Percentiles rank a stretch among this genome's conserved stretches.
These are phyloP conservation scores for Saccharomycopsis sp. DNA, from an alignment of 805 yeast species.

Conservation along the genomic window DNA sequence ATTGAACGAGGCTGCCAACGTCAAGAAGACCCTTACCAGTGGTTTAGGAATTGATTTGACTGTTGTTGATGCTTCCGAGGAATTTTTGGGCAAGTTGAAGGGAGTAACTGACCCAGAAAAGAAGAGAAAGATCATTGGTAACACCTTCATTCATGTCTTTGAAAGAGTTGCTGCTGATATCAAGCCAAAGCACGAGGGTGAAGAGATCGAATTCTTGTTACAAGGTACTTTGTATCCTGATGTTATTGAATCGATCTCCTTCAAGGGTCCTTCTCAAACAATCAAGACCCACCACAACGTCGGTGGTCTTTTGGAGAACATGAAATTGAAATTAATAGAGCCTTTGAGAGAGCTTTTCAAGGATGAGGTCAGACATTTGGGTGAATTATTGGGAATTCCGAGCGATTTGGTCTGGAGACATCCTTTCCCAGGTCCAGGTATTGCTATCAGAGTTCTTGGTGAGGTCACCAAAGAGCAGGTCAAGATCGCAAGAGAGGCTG, in stretches of 20 bases:
- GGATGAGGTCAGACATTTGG: constrained; percentile 96
- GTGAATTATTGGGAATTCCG: constrained; percentile 91
- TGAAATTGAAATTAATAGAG: constrained; percentile 97
- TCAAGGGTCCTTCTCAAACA: constrained; percentile 99
- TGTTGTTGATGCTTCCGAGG: constrained; percentile 90
- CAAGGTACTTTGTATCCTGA: constrained; percentile 99
- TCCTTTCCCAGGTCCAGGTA: constrained; percentile 99
- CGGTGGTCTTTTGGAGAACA: constrained; percentile 95
- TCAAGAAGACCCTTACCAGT: constrained; percentile 80
- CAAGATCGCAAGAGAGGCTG: constrained; percentile 96
- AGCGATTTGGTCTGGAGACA: constrained; percentile 99
- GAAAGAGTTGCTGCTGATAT: constrained; percentile 93
- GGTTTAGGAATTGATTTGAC: constrained; percentile 93
- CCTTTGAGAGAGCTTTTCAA: constrained; percentile 98
- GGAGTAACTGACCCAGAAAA: constrained; percentile 98
- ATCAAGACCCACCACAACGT: constrained; percentile 99
- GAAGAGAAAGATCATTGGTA: constrained; percentile 97
- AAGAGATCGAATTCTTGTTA: constrained; percentile 84
- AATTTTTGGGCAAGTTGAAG: constrained; percentile 76
- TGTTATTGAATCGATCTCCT: constrained; percentile 95
- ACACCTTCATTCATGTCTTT: constrained; percentile 93
- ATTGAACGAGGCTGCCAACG: constrained; percentile 83
- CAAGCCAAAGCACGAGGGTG: constrained; percentile 73
- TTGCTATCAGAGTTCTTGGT: constrained; percentile 96
- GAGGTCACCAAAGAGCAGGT: constrained; percentile 93